Base-by-base conservation (phyloP, 345 rosid species). In the Sonneratia alba region DNA sequence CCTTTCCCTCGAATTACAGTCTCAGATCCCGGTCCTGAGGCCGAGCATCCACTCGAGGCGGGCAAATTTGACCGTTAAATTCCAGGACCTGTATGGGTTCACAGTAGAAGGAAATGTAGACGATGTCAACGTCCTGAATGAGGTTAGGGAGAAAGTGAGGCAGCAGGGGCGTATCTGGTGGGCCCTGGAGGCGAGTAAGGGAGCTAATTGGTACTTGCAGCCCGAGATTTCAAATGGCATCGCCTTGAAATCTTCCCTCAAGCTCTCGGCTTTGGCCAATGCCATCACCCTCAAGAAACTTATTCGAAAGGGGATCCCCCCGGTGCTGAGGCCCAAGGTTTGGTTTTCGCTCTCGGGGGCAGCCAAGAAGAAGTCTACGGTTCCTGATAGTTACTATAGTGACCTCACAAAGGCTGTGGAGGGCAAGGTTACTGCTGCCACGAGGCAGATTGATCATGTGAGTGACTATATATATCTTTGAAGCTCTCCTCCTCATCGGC, bases 261-360 rank as follows among this genome's bases (percentile, higher is more conserved):
- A 86, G 75, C 77, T 96, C 81, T 89, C 96, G 3, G 75, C 85
- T 71, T 68, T 96, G 72, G 86, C 96, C 0, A 96, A 96, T 81
- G 89, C 97, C 0, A 87, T 96, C 53, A 89, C 98, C 2, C 76
- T 96, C 86, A 92, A 85, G 93, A 87, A 82, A 85, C 84, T 96
- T 81, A 85, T 94, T 56, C 83, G 98, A 88, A 92, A 96, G 80
- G 99, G 99, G 53, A 96, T 96, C 36, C 98, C 99, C 3, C 99
- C 99, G 7, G 94, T 91, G 48, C 86, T 96, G 27, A 80, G 99
- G 77, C 99, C 98, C 0, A 96, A 92, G 86, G 95, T 96, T 59
- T 96, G 99, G 99, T 92, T 96, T 76, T 89, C 99, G 64, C 85
- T 96, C 32, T 96, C 99, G 0, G 99, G 99, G 72, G 97, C 99